A percentile compares a stretch with the other conserved stretches of the same genome.
Evolutionary conservation across 2,329 filamentous ascomycete genomes (phyloP).

Genomic region (Penicillium sp.): DNA sequence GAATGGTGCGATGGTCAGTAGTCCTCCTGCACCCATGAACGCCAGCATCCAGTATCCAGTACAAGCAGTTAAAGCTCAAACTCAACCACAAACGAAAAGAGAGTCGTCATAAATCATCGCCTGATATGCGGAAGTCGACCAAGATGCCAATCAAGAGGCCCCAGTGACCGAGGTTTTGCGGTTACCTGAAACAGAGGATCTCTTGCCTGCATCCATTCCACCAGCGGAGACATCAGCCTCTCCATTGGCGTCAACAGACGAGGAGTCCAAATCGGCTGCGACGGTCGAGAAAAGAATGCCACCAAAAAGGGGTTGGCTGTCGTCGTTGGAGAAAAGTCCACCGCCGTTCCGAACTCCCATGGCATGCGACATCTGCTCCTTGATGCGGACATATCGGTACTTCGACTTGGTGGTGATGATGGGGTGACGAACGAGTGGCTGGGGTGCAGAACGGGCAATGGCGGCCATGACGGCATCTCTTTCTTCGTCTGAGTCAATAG

Average conservation of each 20-base stretch:
- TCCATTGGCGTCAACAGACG: conserved; percentile 25
- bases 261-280: conserved; percentile 21
- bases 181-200: conserved; percentile 21
- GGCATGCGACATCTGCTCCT: conserved; percentile 62
- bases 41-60: conserved; percentile 16
- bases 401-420: conserved; percentile 53
- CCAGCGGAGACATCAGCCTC: conserved; percentile 22
- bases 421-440: conserved; percentile 69
- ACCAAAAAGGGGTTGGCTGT: conserved; percentile 32
- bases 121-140: neutral
- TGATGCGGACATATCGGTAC: conserved; percentile 63
- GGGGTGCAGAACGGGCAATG: conserved; percentile 71
- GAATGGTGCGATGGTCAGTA: neutral
- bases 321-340: conserved; percentile 46
- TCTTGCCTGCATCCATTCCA: conserved; percentile 24
- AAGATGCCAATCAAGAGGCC: neutral
- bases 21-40: conserved; percentile 11
- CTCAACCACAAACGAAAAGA: conserved; percentile 10
- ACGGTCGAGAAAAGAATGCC: conserved; percentile 37
- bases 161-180: conserved; percentile 21
- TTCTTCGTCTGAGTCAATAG: conserved; percentile 93
- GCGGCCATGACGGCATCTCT: conserved; percentile 84
- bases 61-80: neutral
- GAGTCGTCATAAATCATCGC: conserved; percentile 28
- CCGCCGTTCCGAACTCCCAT: conserved; percentile 52